These are phyloP conservation scores for Xylaria sp. DNA, from an alignment of 2,329 filamentous ascomycete species.

Conservation along the genomic window DNA sequence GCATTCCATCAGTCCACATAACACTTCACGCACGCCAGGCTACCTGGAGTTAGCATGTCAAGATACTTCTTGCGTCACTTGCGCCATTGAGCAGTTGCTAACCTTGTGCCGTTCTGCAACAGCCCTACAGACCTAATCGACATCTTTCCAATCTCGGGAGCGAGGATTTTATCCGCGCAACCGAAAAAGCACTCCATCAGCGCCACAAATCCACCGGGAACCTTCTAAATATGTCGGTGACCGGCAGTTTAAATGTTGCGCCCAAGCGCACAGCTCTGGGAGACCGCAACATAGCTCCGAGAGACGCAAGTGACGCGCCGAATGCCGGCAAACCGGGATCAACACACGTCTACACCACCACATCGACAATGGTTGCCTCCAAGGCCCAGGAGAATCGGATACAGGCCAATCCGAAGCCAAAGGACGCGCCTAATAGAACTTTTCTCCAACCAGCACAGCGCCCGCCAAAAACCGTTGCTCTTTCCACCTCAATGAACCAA, in stretches of 20 bases:
- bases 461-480: slow-evolving; percentile 41
- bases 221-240: slow-evolving; percentile 63
- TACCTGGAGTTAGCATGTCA: slow-evolving; percentile 4
- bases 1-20: slow-evolving; percentile 22
- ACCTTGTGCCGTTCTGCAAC: slow-evolving; percentile 39
- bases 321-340: slow-evolving; percentile 48
- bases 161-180: slow-evolving; percentile 72
- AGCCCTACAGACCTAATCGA: slow-evolving; percentile 77
- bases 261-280: slow-evolving; percentile 83
- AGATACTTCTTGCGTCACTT: not conserved
- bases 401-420: slow-evolving; percentile 30
- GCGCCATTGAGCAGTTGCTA: slow-evolving; percentile 21
- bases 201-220: slow-evolving; percentile 82
- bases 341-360: slow-evolving; percentile 45
- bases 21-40: not conserved
- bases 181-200: slow-evolving; percentile 75
- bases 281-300: slow-evolving; percentile 79
- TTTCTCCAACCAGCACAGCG: slow-evolving; percentile 55
- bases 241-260: slow-evolving; percentile 69
- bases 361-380: slow-evolving; percentile 41
- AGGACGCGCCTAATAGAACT: slow-evolving; percentile 48
- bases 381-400: slow-evolving; percentile 60
- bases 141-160: slow-evolving; percentile 70
- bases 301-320: slow-evolving; percentile 44
- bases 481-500: slow-evolving; percentile 42